Conservation (phyloP, 257 asterid genomes). For the Jacaranda copaia region DNA sequence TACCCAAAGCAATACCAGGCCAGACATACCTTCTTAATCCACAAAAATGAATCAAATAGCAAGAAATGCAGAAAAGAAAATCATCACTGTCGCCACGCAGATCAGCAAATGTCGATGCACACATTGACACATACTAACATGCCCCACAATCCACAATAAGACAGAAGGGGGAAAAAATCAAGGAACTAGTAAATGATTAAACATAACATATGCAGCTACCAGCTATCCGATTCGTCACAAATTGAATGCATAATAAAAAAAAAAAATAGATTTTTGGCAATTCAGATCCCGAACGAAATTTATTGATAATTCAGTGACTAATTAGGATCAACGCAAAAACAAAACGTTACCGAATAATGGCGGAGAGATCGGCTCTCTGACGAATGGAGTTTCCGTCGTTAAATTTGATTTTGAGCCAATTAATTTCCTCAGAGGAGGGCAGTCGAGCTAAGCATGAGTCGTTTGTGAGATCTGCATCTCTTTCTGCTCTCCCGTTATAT, state of each 20-base stretch:
- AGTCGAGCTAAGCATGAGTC: slow-evolving; percentile 15
- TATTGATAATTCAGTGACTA: background rate
- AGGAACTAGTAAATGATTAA: background rate
- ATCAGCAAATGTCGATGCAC: slow-evolving; percentile 30
- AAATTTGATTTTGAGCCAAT: background rate
- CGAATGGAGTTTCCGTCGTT: background rate
- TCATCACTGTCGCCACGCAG: slow-evolving; percentile 33
- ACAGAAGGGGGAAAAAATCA: background rate
- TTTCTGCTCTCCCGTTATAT: background rate
- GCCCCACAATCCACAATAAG: background rate
- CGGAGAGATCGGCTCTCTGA: slow-evolving; percentile 33
- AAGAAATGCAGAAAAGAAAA: background rate
- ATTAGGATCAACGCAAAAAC: background rate
- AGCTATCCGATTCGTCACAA: background rate
- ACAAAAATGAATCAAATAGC: slow-evolving; percentile 17
- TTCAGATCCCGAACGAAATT: slow-evolving; percentile 36
- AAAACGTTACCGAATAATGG: slow-evolving; percentile 20
- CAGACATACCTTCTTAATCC: background rate
- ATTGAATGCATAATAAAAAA: slow-evolving; percentile 16
- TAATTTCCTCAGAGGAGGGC: slow-evolving; percentile 7
- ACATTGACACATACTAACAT: background rate
- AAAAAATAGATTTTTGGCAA: background rate
- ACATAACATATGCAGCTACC: slow-evolving; percentile 3
- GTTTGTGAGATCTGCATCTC: slow-evolving; percentile 25
- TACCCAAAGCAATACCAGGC: background rate